Conservation (phyloP, 169 alveolate species). For the Cryptosporidium tyzzeri region DNA sequence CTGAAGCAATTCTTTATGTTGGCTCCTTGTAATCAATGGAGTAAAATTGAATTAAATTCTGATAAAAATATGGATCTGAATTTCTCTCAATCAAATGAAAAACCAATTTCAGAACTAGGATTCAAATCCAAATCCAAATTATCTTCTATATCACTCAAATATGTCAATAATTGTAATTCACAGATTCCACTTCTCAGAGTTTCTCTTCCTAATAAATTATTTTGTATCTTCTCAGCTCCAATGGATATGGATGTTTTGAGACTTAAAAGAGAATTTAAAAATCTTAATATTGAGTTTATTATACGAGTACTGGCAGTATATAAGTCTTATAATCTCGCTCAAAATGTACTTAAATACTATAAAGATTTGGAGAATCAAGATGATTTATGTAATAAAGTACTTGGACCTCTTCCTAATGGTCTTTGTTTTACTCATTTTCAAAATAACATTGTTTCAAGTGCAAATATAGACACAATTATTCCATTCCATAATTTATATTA, state of each 20-base stretch:
- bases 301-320: slow-evolving; percentile 33
- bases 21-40: not conserved
- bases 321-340: slow-evolving; percentile 42
- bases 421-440: slow-evolving; percentile 25
- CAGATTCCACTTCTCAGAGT: slow-evolving; percentile 43
- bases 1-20: slow-evolving; percentile 17
- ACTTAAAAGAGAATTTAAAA: slow-evolving; percentile 33
- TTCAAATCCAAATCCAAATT: not conserved
- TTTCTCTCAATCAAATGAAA: not conserved
- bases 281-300: slow-evolving; percentile 33
- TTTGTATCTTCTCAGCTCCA: slow-evolving; percentile 70
- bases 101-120: not conserved
- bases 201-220: slow-evolving; percentile 29
- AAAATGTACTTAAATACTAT: slow-evolving; percentile 36
- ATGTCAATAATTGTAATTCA: slow-evolving; percentile 43
- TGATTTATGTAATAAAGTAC: slow-evolving; percentile 28
- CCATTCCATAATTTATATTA: slow-evolving; percentile 50
- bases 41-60: not conserved
- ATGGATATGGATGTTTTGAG: slow-evolving; percentile 47
- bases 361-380: slow-evolving; percentile 43
- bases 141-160: slow-evolving; percentile 15
- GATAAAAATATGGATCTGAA: not conserved
- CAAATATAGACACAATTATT: slow-evolving; percentile 35
- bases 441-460: slow-evolving; percentile 41
- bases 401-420: slow-evolving; percentile 73